Evolutionary conservation across 352 stramenopile genomes (phyloP), one percentile per base, ranked within the genome.

Genomic region (Phytophthora gonapodyides): DNA sequence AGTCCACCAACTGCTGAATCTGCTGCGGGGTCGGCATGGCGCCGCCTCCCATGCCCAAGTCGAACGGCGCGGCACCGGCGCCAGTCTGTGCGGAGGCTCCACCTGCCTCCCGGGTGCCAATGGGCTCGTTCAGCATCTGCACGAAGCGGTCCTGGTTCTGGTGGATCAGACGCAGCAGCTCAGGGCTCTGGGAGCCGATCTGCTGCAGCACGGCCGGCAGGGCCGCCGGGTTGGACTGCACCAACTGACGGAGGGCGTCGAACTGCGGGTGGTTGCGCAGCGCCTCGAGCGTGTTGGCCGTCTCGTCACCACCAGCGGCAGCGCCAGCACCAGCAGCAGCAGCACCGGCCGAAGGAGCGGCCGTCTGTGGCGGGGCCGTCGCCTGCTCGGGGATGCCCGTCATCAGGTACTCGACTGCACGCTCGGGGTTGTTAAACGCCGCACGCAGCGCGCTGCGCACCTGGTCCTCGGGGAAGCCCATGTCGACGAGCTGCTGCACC

Each of bases 321-420:
- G 47, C 63, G n/a, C 63, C 49, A 57, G 58, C 19, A 50, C 63
- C 49, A 57, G 58, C 19, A 50, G 40, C 42, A 49, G 1, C 42
- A 19, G 52, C 59, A 10, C 64, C 73, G 17, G 67, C 33, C 33
- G 57, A 61, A 27, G 70, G 35, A 35, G 58, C 30, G 8, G 70
- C 51, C 11, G 72, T 54, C 19, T 79, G 61, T 9, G 69, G 35
- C 5, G 74, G 59, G 1, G 76, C 71, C 7, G 58, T 36, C 33
- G 68, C 63, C 30, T 84, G 75, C 36, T 91, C 75, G 16, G 88
- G 85, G 44, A 96, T 94, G 31, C 87, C 82, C 36, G 88, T 94
- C 87, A 96, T 95, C 56, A 96, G 53, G 60, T 96, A 96, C 65
- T 97, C 84, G 30, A 96, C 85, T 0, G 88, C 89, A 19, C 89